Base-by-base conservation (phyloP, 2,329 filamentous ascomycete genomes). In the Stromatinia cepivora region DNA sequence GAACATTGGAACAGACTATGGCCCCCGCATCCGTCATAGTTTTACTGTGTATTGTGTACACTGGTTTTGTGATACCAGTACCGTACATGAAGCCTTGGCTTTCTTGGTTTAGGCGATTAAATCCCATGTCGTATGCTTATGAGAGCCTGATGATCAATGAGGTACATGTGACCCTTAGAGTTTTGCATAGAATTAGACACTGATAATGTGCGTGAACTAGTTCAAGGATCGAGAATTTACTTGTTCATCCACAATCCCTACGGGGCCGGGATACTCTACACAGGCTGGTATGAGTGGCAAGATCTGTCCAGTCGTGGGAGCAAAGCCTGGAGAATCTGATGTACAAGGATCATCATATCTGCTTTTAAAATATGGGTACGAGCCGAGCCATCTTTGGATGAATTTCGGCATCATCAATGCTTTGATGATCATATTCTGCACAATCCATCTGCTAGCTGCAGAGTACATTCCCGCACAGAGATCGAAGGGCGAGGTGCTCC, bases 121-220 rank as follows among this genome's bases (percentile, higher is more conserved):
- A 76, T 67, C 75, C 75, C 1, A 84, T 96, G 15, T 88, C 87
- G 1, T 95, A 95, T 73, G 87, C 88, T 0, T 96, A 94, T 76
- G 92, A 96, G 78, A 82, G 88, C 0, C 83, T 95, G 25, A 90
- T 94, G 84, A 85, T 92, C 73, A 96, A 95, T 79, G 93, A 97
- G 36, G 10, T 39, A 39, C 36, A 13, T 39, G 36, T 39, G 36
- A 6, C 13, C 36, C 11, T 39, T 39, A 13, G 36, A 39, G 13
- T 39, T 39, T 39, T 13, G 36, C 36, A 39, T 39, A 39, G 36
- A 6, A 39, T 11, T 39, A 39, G 36, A 39, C 36, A 39, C 1
- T 39, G 36, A 39, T 39, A 39, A 39, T 39, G 10, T 39, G 36
- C 36, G 4, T 39, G 10, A 39, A 39, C 36, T 39, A 57, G 79